Evolutionary conservation across 169 alveolate genomes (phyloP), one percentile per base, ranked within the genome.

Genomic region (Pseudocohnilembus persalinus): DNA sequence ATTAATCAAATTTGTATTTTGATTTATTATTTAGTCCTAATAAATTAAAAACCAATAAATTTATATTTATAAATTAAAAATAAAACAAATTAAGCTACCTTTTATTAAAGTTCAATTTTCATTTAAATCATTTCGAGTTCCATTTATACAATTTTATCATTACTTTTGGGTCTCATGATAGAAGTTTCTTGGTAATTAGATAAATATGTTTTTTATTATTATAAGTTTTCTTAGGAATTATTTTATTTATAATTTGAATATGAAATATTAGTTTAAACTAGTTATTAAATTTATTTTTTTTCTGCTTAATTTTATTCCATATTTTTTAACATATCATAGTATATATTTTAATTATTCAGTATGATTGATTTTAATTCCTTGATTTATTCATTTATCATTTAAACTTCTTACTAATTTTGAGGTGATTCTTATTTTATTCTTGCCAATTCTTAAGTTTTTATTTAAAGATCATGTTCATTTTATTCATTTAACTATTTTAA

Each of bases 401-500:
- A 29, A 0, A 32, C 31, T 77, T 77, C 65, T 77, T n/a, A 28
- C 15, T 79, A 64, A 0, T 79, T 72, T 79, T n/a, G 34, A 1
- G 26, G 64, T 35, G 16, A 68, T 15, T 64, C 27, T 31, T 15
- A 64, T 20, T 49, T 11, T 11, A 49, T 49, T 49, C 20, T 28
- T 29, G 35, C 76, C 1, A 49, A 33, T 72, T 35, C 49, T 31
- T 64, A 49, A n/a, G 29, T 76, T 20, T 79, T 24, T 49, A 49
- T 73, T 35, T 28, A 4, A 35, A 79, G 35, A 11, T 49, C 35
- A n/a, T 28, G 31, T 79, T 79, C 84, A 49, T 35, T 49, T 0
- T 34, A 34, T 63, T 72, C 64, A 79, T 79, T 79, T n/a, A 79
- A 33, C 31, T 79, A 29, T 28, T 34, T n/a, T 20, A 79, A 29